These are phyloP conservation scores for Phytophthora cryptogea DNA, from an alignment of 352 stramenopile species.

Conservation along the genomic window DNA sequence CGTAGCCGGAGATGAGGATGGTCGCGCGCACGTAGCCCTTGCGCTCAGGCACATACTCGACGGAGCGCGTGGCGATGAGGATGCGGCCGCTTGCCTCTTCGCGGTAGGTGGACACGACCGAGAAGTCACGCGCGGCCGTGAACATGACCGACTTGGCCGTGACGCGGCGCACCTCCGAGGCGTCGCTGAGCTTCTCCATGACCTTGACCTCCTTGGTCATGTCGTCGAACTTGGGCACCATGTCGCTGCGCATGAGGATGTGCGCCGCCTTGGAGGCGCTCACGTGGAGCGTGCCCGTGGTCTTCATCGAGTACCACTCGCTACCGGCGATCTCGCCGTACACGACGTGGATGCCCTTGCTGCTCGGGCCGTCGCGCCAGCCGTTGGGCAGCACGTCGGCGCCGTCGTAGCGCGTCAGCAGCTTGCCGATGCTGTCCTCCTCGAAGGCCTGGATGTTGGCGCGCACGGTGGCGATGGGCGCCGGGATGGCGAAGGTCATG, in stretches of 20 bases:
- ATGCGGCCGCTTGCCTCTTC: conserved; percentile 54
- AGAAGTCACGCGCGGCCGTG: conserved; percentile 75
- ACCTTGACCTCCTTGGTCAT: conserved; percentile 76
- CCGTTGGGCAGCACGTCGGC: conserved; percentile 63
- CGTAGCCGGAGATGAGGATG: conserved; percentile 70
- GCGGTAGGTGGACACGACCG: conserved; percentile 61
- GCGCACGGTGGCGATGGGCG: conserved; percentile 55
- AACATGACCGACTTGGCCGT: conserved; percentile 80
- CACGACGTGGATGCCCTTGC: conserved; percentile 74
- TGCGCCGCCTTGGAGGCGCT: conserved; percentile 53
- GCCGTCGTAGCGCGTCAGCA: conserved; percentile 63
- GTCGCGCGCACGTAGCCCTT: conserved; percentile 52
- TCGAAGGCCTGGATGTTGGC: conserved; percentile 55
- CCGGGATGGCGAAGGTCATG: conserved; percentile 48
- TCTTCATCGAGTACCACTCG: conserved; percentile 80
- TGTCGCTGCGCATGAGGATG: conserved; percentile 56
- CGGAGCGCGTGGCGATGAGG: conserved; percentile 73
- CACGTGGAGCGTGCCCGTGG: conserved; percentile 59
- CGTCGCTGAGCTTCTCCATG: conserved; percentile 66
- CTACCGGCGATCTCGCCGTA: conserved; percentile 65
- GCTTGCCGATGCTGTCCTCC: conserved; percentile 54
- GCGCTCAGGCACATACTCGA: conserved; percentile 60
- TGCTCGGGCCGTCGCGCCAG: conserved; percentile 68
- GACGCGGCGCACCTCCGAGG: conserved; percentile 65
- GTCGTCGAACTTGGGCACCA: conserved; percentile 79